These are phyloP conservation scores for Eimeria brunetti DNA, from an alignment of 169 alveolate species.

Conservation along the genomic window DNA sequence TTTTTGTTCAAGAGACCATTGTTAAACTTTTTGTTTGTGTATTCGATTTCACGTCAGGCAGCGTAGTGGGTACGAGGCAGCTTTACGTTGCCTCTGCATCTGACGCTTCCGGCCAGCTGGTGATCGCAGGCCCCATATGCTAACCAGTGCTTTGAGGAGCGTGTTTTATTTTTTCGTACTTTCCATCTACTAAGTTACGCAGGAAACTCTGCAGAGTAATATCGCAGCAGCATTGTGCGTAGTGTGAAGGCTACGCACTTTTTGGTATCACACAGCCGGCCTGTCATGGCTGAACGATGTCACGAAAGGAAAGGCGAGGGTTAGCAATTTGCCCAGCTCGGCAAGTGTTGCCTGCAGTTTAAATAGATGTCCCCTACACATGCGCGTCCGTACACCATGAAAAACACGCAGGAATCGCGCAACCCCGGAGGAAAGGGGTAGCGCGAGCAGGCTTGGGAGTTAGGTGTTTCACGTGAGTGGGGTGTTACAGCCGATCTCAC, in stretches of 20 bases:
- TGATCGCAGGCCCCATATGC: background rate
- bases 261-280: background rate
- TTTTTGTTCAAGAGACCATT: background rate
- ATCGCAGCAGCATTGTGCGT: background rate
- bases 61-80: background rate
- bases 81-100: background rate
- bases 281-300: background rate
- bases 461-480: background rate
- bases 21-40: background rate
- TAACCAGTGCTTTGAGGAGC: background rate
- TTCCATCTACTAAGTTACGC: background rate
- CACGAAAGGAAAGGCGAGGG: background rate
- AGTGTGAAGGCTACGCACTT: background rate
- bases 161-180: background rate
- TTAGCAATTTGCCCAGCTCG: background rate
- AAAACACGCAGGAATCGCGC: slow-evolving; percentile 2
- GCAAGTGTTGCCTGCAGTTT: background rate
- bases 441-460: no score
- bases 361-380: background rate
- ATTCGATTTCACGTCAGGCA: background rate
- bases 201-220: background rate
- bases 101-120: background rate
- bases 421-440: background rate
- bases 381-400: background rate
- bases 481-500: background rate